Evolutionary conservation across 352 stramenopile species (phyloP).

Genomic region (Halophytophthora polymorphica): DNA sequence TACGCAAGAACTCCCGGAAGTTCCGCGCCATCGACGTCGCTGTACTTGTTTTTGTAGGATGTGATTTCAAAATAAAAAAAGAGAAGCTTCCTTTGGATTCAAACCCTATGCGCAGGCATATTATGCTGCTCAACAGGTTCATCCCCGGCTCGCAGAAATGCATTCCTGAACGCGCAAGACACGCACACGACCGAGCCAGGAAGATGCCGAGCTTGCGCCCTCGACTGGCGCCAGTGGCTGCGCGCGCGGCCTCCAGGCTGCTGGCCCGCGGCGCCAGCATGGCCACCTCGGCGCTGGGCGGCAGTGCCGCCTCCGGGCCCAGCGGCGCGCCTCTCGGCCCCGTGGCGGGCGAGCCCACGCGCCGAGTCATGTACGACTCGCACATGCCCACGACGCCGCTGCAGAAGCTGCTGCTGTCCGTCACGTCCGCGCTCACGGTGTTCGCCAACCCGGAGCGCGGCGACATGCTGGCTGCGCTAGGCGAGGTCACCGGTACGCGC

Average conservation of each 20-base stretch:
- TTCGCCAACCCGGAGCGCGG: slow-evolving; percentile 91
- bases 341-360: slow-evolving; percentile 46
- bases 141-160: too few species aligned
- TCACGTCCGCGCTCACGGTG: slow-evolving; percentile 87
- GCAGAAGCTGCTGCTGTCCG: slow-evolving; percentile 86
- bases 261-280: slow-evolving; percentile 1
- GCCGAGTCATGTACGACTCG: slow-evolving; percentile 60
- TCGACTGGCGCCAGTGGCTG: slow-evolving; percentile 6
- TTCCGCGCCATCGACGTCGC: too few species aligned
- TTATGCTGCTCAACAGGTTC: too few species aligned
- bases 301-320: neutral
- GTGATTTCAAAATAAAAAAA: too few species aligned
- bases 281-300: neutral
- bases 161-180: too few species aligned
- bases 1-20: too few species aligned
- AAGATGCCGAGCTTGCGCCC: slow-evolving; percentile 9
- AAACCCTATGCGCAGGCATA: too few species aligned
- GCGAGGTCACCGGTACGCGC: slow-evolving; percentile 88
- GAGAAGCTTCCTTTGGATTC: too few species aligned
- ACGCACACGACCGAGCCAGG: too few species aligned
- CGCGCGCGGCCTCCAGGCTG: slow-evolving; percentile 10
- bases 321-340: slow-evolving; percentile 4
- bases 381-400: slow-evolving; percentile 75
- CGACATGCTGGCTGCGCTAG: slow-evolving; percentile 94
- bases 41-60: too few species aligned